Base-by-base conservation (phyloP, 2,329 filamentous ascomycete species). In the Botryotinia narcissicola region DNA sequence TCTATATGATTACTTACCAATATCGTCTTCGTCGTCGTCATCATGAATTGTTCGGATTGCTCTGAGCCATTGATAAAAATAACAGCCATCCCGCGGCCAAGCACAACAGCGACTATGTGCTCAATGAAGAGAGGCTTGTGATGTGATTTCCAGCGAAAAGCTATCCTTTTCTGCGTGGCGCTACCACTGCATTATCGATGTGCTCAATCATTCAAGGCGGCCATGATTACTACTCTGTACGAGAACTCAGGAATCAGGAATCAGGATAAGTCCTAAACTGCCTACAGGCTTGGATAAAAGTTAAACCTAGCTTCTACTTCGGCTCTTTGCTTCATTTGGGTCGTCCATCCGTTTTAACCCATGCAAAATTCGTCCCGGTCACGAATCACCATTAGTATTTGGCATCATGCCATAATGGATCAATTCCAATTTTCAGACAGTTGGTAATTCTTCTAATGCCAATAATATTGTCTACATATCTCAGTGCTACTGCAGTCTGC, bases 181-280 rank as follows among this genome's bases (percentile, higher is more conserved):
- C 66, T 69, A 69, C 48, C 35, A 42, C 48, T 57, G 66, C 66
- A n/a, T 69, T 57, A 57, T 69, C 66, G 48, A 69, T 32, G 32
- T 42, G 60, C 60, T 66, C 42, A 32, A 66, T 46, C 62, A 57
- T 40, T 42, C 66, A 42, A 42, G 35, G 48, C 35, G 48, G 18
- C 35, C 48, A 68, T 68, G 35, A 16, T n/a, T 29, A 29, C n/a
- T 42, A 22, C 35, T 22, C 48, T n/a, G 48, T 54, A 8, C 35
- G 54, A 42, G 64, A n/a, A 57, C 40, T 57, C 25, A 68, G 12
- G 9, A 37, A 57, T 57, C 48, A 68, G 10, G 16, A 37, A 57
- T 57, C 48, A 68, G 10, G 16, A 37, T 68, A 42, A 16, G n/a
- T 16, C 25, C 46, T n/a, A 29, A 54, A 29, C 51, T 22, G 18